phyloP scores from a whole-genome alignment of 352 stramenopile genomes.

The Hyaloperonospora brassicae region DNA sequence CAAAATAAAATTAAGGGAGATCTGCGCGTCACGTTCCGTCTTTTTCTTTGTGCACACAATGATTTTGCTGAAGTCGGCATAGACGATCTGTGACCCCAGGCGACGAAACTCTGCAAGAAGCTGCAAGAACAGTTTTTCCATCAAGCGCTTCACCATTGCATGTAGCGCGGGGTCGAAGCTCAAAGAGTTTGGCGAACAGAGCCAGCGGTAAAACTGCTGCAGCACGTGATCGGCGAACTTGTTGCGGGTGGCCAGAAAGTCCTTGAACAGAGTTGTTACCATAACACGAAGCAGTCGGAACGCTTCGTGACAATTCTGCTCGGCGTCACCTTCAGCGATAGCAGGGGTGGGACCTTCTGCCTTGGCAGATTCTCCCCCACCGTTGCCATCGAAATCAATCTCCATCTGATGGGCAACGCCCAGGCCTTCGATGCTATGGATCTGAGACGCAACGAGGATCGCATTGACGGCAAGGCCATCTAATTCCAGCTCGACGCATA shows the following conservation, averaged over 20 bases:
- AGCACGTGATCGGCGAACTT: conserved; percentile 93
- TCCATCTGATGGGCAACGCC: conserved; percentile 50
- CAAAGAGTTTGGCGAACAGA: conserved; percentile 86
- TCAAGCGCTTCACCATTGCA: conserved; percentile 90
- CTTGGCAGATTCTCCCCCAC: conserved; percentile 10
- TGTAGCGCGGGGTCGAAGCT: conserved; percentile 93
- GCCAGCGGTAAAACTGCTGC: conserved; percentile 94
- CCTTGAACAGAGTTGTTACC: conserved; percentile 91
- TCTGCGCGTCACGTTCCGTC: conserved; percentile 80
- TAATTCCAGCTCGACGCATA: conserved; percentile 67
- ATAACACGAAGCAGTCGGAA: conserved; percentile 89
- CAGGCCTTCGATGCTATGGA: conserved; percentile 66
- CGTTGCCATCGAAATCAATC: conserved; percentile 51
- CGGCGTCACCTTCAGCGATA: conserved; percentile 47
- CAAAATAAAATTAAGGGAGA: conserved; percentile 93
- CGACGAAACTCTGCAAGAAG: conserved; percentile 91
- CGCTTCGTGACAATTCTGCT: conserved; percentile 87
- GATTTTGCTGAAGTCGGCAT: conserved; percentile 73
- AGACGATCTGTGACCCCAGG: conserved; percentile 92
- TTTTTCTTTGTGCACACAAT: conserved; percentile 62
- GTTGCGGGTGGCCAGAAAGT: conserved; percentile 86
- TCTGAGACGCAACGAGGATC: conserved; percentile 60
- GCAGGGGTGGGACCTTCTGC: conserved; percentile 9
- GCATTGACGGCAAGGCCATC: conserved; percentile 73
- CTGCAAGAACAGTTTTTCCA: conserved; percentile 90